Percentiles rank a stretch among this genome's conserved stretches.
phyloP scores from a whole-genome alignment of 2,329 filamentous ascomycete genomes.

The Aspergillus sp. region DNA sequence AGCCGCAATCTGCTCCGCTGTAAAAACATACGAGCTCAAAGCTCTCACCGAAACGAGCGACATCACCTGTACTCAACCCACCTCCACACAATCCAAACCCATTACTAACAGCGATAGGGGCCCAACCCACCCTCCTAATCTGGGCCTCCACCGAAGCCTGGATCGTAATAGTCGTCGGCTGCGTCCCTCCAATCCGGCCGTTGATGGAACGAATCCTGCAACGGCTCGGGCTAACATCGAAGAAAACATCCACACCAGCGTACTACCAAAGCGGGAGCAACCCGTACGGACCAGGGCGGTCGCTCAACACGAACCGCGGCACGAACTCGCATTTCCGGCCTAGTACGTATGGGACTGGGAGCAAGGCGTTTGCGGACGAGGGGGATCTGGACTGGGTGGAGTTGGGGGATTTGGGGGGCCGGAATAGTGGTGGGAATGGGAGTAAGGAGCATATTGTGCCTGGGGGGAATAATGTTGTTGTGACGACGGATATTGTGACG shows the following conservation, averaged over 20 bases:
- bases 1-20: conserved; percentile 2
- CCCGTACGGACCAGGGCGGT: too few relatives aligned
- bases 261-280: too few relatives aligned
- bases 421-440: not conserved
- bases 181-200: not conserved
- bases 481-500: conserved; percentile 1
- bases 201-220: not conserved
- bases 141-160: conserved; percentile 6
- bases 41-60: not conserved
- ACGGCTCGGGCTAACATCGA: not conserved
- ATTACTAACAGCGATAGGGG: not conserved
- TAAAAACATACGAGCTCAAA: conserved; percentile 4
- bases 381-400: not conserved
- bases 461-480: not conserved
- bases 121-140: not conserved
- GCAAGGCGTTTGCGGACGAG: not conserved
- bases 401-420: not conserved
- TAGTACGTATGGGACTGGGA: not conserved
- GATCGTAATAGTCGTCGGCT: conserved; percentile 6
- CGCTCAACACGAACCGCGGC: too few relatives aligned
- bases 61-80: not conserved
- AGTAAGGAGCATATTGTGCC: not conserved
- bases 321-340: not conserved
- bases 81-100: too few relatives aligned
- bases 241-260: not conserved